Percentiles rank a stretch among this genome's conserved stretches.
Conservation (phyloP, 208 protist species). For the Vickermania spadyakhi region DNA sequence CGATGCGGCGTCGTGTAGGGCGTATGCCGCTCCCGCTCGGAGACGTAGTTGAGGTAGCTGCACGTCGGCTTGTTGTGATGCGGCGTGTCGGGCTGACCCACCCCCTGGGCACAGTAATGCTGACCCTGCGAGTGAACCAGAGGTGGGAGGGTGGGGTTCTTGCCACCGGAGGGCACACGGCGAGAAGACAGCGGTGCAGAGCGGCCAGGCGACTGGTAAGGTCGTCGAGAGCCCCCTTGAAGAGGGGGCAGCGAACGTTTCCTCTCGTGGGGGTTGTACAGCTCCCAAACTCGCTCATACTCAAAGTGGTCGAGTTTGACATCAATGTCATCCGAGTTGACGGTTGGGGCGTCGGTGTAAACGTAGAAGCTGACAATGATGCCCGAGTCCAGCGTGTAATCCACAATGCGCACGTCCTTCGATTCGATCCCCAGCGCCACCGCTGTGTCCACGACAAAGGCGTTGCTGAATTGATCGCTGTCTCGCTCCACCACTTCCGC, state of each 20-base stretch:
- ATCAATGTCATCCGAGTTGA: neutral
- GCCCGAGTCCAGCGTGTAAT: neutral
- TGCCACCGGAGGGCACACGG: neutral
- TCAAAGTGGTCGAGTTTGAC: neutral
- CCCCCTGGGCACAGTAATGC: neutral
- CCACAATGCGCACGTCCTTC: constrained; percentile 7
- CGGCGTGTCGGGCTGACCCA: neutral
- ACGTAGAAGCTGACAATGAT: constrained; percentile 1
- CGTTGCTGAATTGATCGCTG: neutral
- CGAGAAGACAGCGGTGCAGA: neutral
- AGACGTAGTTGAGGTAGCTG: neutral
- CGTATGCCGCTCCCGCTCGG: neutral
- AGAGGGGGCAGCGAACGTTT: neutral
- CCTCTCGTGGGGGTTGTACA: neutral
- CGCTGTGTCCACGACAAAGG: constrained; percentile 13
- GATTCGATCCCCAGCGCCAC: constrained; percentile 3
- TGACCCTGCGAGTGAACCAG: too few relatives aligned
- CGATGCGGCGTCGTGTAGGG: neutral
- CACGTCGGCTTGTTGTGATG: neutral
- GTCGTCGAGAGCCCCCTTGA: neutral
- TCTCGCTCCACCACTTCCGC: neutral
- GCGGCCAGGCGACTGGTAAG: neutral
- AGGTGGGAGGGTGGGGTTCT: neutral
- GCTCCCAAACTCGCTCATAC: neutral
- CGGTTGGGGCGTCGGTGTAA: neutral